Base-by-base conservation (phyloP, 352 stramenopile species). In the Phytophthora pisi region DNA sequence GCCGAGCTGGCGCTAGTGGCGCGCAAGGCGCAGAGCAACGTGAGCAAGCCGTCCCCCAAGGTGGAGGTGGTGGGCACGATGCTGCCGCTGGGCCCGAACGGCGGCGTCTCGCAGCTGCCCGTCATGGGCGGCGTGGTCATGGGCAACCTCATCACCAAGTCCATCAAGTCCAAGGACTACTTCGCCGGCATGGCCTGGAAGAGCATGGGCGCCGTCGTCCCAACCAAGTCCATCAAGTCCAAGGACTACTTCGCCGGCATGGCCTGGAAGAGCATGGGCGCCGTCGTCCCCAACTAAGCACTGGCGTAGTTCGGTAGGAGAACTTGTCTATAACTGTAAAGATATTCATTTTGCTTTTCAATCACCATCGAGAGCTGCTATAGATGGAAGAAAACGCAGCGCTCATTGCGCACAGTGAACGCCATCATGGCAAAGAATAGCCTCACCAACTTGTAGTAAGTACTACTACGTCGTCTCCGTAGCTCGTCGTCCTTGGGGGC, bases 91-190 rank as follows among this genome's bases (percentile, higher is more conserved):
- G 82, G 82, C 3, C 77, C 76, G 16, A 75, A 79, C 56, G 82
- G 78, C 7, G 81, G 83, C 10, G 81, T 88, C 8, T 56, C 68
- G 28, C 81, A 91, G 61, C 57, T 91, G 5, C 83, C 79, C 2
- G 47, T 89, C 24, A 75, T 81, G 30, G 79, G 78, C 4, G 81
- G 78, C 8, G 60, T 81, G 11, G 78, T 89, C 24, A 64, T 81
- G 24, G 82, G 82, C 61, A 75, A 91, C 66, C 66, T 82, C 40
- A 56, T 86, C 49, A 88, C 81, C 36, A 72, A 70, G 28, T 46
- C 69, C 11, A 66, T 86, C 61, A 87, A 87, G 68, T 76, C 68
- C 1, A 75, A 75, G 53, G 78, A 88, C 65, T 78, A 83, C 47
- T 82, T 88, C 28, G 75, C 66, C 3, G 64, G 59, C 24, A 70